These are phyloP conservation scores for Sextonia rubra DNA, from an alignment of 164 flowering plant genomes.

Conservation along the genomic window DNA sequence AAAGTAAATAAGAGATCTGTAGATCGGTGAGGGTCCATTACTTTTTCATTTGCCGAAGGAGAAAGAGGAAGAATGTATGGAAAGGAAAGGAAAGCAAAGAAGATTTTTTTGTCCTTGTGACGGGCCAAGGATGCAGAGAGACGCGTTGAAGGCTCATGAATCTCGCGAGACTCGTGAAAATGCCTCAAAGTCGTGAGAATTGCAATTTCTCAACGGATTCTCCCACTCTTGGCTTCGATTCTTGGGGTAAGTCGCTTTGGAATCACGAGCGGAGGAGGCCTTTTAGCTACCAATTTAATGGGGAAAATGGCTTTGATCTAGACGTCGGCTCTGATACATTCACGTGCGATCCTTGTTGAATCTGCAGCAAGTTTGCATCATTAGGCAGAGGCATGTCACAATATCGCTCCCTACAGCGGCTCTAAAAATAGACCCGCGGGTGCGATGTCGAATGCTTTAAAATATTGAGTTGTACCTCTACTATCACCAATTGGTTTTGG, in stretches of 20 bases:
- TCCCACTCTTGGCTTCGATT: conserved; percentile 42
- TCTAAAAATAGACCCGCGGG: no score
- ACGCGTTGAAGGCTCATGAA: neutral
- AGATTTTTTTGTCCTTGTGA: neutral
- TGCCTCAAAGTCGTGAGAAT: conserved; percentile 74
- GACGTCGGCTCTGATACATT: conserved; percentile 27
- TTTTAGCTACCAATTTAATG: conserved; percentile 12
- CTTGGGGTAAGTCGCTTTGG: conserved; percentile 20
- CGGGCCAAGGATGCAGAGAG: neutral
- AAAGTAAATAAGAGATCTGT: neutral
- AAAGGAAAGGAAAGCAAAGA: neutral
- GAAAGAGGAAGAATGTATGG: neutral
- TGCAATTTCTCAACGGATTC: conserved; percentile 74
- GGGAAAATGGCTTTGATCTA: conserved; percentile 34
- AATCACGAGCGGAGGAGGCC: conserved; percentile 62
- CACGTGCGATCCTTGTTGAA: conserved; percentile 33
- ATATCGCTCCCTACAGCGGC: no score
- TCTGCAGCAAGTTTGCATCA: conserved; percentile 34
- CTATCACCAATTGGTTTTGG: no score
- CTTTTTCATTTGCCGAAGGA: no score
- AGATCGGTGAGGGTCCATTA: neutral
- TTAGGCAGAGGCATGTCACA: no score
- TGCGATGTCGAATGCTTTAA: no score
- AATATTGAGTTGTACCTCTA: no score
- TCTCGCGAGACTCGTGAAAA: conserved; percentile 28